A percentile compares a stretch with the other conserved stretches of the same genome.
Evolutionary conservation across 108 stramenopile species (phyloP).

Genomic region (Pseudonitzschia multiseries): DNA sequence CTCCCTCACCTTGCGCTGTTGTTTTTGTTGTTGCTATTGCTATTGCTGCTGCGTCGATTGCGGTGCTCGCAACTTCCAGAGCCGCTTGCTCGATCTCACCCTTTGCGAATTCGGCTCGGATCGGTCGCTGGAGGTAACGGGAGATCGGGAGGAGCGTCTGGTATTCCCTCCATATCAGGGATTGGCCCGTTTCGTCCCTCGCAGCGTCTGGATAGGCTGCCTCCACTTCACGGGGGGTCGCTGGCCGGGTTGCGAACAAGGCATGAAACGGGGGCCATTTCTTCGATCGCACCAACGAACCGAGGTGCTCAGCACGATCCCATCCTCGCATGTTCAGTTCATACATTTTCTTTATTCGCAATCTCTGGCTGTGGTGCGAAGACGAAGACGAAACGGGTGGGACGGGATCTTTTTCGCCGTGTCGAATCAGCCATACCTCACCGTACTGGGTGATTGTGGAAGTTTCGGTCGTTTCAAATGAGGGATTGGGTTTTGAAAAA

Average conservation of each 20-base stretch:
- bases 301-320: neutral
- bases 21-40: neutral
- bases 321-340: neutral
- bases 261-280: neutral
- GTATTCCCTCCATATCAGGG: neutral
- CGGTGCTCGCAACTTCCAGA: neutral
- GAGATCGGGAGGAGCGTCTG: neutral
- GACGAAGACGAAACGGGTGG: neutral
- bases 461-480: neutral
- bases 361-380: neutral
- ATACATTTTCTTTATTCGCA: neutral
- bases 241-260: neutral
- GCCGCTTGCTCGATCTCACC: neutral
- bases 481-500: too few relatives aligned
- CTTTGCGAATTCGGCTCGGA: neutral
- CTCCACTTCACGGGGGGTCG: neutral
- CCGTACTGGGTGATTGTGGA: neutral
- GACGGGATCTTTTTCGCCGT: neutral
- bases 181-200: neutral
- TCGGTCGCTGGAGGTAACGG: neutral
- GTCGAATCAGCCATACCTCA: conserved; percentile 15
- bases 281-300: neutral
- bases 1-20: too few relatives aligned
- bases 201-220: neutral
- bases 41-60: neutral